A percentile compares a stretch with the other conserved stretches of the same genome.
These are phyloP conservation scores for Trametes hirsuta DNA, from an alignment of 1,284 basidiomycete species.

Conservation along the genomic window DNA sequence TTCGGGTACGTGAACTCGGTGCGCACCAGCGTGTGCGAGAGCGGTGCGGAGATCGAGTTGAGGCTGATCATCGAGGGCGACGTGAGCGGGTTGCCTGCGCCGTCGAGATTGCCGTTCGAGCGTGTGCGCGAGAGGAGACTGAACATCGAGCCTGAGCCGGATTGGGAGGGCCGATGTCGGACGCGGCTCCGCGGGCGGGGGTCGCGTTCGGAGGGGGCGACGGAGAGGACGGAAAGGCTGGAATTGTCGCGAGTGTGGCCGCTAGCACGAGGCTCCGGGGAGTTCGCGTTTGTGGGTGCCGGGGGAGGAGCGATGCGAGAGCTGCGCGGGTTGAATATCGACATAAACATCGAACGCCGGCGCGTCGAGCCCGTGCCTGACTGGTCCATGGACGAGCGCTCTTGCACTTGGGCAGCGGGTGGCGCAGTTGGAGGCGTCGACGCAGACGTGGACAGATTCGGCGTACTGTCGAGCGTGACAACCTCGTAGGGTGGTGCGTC, in stretches of 20 bases:
- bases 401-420: conserved; percentile 7
- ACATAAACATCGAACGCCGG: conserved; percentile 27
- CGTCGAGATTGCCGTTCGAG: conserved; percentile 32
- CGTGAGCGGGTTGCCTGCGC: conserved; percentile 29
- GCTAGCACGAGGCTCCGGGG: conserved; percentile 16
- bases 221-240: conserved; percentile 22
- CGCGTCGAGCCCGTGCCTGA: conserved; percentile 13
- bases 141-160: conserved; percentile 41
- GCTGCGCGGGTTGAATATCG: conserved; percentile 31
- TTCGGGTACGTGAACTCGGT: conserved; percentile 53
- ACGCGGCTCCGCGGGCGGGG: conserved; percentile 21
- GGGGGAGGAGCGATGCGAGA: conserved; percentile 19
- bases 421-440: background rate
- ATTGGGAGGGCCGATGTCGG: conserved; percentile 34
- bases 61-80: conserved; percentile 49
- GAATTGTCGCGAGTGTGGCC: conserved; percentile 27
- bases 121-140: conserved; percentile 33
- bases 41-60: conserved; percentile 51
- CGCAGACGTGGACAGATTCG: conserved; percentile 5
- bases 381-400: conserved; percentile 5
- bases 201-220: conserved; percentile 23
- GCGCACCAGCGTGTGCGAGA: conserved; percentile 51
- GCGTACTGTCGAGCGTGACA: conserved; percentile 33
- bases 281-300: conserved; percentile 9
- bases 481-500: conserved; percentile 71